Conservation (phyloP, 2,329 filamentous ascomycete genomes). For the Neodidymelliopsis sp. region DNA sequence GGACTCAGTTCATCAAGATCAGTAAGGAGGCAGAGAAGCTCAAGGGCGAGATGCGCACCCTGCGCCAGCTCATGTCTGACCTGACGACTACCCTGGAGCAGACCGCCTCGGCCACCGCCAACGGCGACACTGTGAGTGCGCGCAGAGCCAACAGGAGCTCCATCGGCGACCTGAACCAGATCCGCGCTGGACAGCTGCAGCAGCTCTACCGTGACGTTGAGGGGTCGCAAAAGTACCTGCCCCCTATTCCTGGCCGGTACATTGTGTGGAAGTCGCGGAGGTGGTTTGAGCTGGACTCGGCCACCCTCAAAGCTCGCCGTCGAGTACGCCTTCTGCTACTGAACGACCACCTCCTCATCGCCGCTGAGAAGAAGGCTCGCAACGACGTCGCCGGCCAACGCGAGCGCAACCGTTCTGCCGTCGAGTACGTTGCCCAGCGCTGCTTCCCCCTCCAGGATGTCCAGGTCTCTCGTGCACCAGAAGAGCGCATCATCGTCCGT, state of each 20-base stretch:
- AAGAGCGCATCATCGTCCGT: slow-evolving; percentile 78
- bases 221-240: slow-evolving; percentile 95
- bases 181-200: slow-evolving; percentile 74
- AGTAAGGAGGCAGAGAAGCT: slow-evolving; percentile 99
- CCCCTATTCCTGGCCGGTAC: slow-evolving; percentile 88
- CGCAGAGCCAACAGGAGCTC: slow-evolving; percentile 80
- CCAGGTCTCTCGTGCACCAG: slow-evolving; percentile 82
- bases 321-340: slow-evolving; percentile 91
- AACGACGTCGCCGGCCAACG: slow-evolving; percentile 67
- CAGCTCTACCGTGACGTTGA: slow-evolving; percentile 97
- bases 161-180: slow-evolving; percentile 75
- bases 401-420: slow-evolving; percentile 48
- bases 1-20: slow-evolving; percentile 98
- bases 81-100: slow-evolving; percentile 66
- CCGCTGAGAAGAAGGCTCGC: slow-evolving; percentile 92
- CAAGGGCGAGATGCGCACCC: slow-evolving; percentile 91
- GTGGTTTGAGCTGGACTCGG: slow-evolving; percentile 97
- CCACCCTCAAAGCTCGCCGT: slow-evolving; percentile 91
- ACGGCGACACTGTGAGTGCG: slow-evolving; percentile 50
- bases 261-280: slow-evolving; percentile 90
- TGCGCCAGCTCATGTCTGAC: slow-evolving; percentile 91
- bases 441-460: slow-evolving; percentile 96
- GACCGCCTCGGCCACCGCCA: slow-evolving; percentile 52
- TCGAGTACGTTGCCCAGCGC: slow-evolving; percentile 87
- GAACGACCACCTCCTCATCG: slow-evolving; percentile 92